A percentile compares a stretch with the other conserved stretches of the same genome.
Conservation (phyloP, 2,329 filamentous ascomycete genomes). For the Calonectria pteridis region DNA sequence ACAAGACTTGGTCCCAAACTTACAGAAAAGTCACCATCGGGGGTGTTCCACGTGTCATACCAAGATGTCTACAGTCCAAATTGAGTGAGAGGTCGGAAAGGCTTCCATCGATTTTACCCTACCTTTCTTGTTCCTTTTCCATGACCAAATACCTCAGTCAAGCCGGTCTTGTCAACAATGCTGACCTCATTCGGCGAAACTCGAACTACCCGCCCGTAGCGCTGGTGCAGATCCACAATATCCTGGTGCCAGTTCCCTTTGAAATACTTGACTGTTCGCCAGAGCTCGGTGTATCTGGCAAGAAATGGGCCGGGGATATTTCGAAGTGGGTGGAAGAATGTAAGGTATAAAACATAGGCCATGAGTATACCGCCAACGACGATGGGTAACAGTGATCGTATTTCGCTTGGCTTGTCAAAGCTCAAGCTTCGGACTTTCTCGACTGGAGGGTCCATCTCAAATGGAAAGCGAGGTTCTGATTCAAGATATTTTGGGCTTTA, state of each 20-base stretch:
- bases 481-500: not conserved
- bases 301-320: not conserved
- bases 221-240: not conserved
- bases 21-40: not conserved
- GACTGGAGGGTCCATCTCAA: not conserved
- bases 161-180: not conserved
- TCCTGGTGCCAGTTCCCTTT: not conserved
- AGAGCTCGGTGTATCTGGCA: not conserved
- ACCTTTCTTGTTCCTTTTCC: slow-evolving; percentile 1
- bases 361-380: not conserved
- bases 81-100: not conserved
- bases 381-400: not conserved
- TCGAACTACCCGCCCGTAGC: not conserved
- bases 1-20: not conserved
- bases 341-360: not conserved
- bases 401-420: not conserved
- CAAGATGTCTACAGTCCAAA: not conserved
- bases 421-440: not conserved
- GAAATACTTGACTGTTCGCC: not conserved
- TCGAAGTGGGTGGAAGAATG: not conserved
- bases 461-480: not conserved
- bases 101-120: not conserved
- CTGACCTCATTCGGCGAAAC: not conserved
- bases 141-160: not conserved
- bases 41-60: not conserved